Conservation (phyloP, 768 basidiomycete genomes). For the Xerocomellus chrysenteron region DNA sequence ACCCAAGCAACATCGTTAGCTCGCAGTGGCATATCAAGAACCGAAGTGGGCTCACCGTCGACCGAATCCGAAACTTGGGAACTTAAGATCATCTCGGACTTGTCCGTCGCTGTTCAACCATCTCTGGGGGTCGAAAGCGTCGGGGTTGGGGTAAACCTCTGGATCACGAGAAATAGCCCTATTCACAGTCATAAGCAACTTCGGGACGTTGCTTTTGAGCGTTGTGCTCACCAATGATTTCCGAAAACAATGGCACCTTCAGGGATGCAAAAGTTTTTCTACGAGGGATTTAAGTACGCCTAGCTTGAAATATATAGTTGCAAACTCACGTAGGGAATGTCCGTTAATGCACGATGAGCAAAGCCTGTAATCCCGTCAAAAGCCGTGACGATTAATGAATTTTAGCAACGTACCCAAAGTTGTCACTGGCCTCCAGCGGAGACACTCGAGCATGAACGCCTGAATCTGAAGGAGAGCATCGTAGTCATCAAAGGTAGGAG, state of each 20-base stretch:
- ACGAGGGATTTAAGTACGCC: constrained; percentile 4
- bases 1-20: neutral
- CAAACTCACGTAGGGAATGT: constrained; percentile 58
- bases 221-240: constrained; percentile 32
- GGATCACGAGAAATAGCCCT: constrained; percentile 62
- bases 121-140: constrained; percentile 55
- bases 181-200: neutral
- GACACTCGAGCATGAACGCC: constrained; percentile 42
- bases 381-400: neutral
- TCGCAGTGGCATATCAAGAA: neutral
- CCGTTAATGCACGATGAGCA: constrained; percentile 61
- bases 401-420: constrained; percentile 25
- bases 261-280: constrained; percentile 38
- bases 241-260: constrained; percentile 37
- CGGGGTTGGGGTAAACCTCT: constrained; percentile 55
- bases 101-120: constrained; percentile 45
- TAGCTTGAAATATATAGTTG: neutral
- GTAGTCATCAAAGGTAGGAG: constrained; percentile 42
- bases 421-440: constrained; percentile 42
- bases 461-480: constrained; percentile 36
- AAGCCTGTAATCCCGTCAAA: constrained; percentile 41
- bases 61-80: constrained; percentile 58
- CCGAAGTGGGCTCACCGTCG: constrained; percentile 29
- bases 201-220: neutral
- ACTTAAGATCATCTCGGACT: constrained; percentile 51